Evolutionary conservation across 306 rosid genomes (phyloP), one percentile per base, ranked within the genome.

Genomic region (Parietaria judaica): DNA sequence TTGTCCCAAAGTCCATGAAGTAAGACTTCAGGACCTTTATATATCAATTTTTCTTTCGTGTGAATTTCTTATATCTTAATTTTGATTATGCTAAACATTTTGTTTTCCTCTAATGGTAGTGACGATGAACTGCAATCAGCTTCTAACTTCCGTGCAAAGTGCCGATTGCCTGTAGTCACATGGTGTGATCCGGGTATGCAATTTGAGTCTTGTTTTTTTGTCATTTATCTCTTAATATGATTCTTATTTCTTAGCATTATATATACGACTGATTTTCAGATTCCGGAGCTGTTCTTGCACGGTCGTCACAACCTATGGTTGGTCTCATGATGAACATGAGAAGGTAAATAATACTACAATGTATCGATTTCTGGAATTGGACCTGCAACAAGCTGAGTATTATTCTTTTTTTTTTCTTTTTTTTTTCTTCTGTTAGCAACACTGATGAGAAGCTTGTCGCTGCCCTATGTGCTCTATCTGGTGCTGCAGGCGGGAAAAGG

Each of bases 251-350:
- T 63, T 69, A 66, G 58, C 64, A 55, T 59, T 36, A 47, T 51
- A 61, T 67, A 49, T 58, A 48, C 61, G 73, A 51, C 31, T 64
- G 58, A 75, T 6, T 72, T 66, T 14, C 74, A 92, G 99, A 57
- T 71, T 84, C 84, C 17, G 99, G 99, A 78, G 99, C 96, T 48
- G 99, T 84, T 56, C 94, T 92, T 81, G 96, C 99, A 66, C 96
- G 96, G 63, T 92, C 99, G 66, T 84, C 99, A 73, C 99, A 92
- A 74, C 99, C 99, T 54, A 70, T 88, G 66, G 97, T 88, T 79
- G 99, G 99, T 69, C 76, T 92, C 72, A 86, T 92, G 99, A 86
- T 82, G 94, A 92, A 86, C 76, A 80, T 84, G 90, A 86, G 96
- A 83, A 92, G 99, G 99, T 92, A 88, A 81, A 71, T 46, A 56